Conservation (phyloP, 2,329 filamentous ascomycete genomes). For the Tetracladium maxilliforme region DNA sequence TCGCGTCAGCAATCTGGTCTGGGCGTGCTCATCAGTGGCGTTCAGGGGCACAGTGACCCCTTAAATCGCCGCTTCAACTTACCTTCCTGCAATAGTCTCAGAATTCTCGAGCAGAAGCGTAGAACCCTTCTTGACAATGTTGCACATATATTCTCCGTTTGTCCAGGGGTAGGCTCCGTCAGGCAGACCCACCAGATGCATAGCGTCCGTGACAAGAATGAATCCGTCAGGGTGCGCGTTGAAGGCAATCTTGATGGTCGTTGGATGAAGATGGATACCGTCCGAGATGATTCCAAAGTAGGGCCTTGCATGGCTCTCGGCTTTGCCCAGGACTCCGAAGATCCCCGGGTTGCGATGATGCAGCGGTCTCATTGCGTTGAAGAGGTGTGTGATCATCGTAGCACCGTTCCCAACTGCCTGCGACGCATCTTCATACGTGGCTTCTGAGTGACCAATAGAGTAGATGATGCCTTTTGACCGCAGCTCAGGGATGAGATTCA, state of each 20-base stretch:
- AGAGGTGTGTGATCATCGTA: conserved; percentile 83
- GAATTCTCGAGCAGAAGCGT: conserved; percentile 66
- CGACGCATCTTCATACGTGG: conserved; percentile 70
- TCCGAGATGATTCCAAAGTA: conserved; percentile 86
- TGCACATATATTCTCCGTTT: conserved; percentile 55
- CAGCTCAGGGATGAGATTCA: conserved; percentile 52
- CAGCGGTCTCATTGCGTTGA: conserved; percentile 85
- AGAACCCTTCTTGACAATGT: conserved; percentile 55
- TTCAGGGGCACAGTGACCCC: no score
- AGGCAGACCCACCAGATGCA: conserved; percentile 71
- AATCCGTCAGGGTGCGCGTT: conserved; percentile 74
- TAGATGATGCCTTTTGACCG: conserved; percentile 52
- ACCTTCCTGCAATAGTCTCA: conserved; percentile 64
- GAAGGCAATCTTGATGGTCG: conserved; percentile 78
- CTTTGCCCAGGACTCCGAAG: conserved; percentile 68
- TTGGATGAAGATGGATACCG: conserved; percentile 80
- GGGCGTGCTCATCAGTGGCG: no score
- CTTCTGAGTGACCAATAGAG: conserved; percentile 76
- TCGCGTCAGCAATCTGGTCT: conserved; percentile 12
- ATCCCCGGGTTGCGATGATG: conserved; percentile 86
- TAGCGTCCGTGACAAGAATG: conserved; percentile 84
- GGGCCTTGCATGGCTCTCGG: conserved; percentile 42
- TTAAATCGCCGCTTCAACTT: conserved; percentile 22
- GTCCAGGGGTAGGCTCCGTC: conserved; percentile 81
- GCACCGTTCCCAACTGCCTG: conserved; percentile 59